phyloP scores from a whole-genome alignment of 2,329 filamentous ascomycete species.

The Botrytis byssoidea region DNA sequence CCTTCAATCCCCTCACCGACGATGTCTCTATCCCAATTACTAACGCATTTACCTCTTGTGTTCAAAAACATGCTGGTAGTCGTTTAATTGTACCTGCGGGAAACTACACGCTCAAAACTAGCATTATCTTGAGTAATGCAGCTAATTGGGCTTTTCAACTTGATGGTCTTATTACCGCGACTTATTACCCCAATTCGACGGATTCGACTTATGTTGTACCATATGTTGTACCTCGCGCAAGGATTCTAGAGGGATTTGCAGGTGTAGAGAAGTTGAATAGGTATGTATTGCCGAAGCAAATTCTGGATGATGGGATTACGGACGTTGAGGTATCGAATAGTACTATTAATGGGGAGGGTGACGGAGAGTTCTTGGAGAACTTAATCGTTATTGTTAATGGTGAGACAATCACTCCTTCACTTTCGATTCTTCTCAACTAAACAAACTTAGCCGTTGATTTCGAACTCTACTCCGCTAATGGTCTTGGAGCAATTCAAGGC shows the following conservation, averaged over 20 bases:
- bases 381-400: slow-evolving; percentile 52
- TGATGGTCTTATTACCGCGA: slow-evolving; percentile 53
- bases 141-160: slow-evolving; percentile 51
- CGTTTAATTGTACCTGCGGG: slow-evolving; percentile 30
- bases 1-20: slow-evolving; percentile 28
- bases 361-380: slow-evolving; percentile 38
- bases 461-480: slow-evolving; percentile 53
- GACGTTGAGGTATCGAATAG: slow-evolving; percentile 38
- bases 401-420: background rate
- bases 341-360: slow-evolving; percentile 26
- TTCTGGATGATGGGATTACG: slow-evolving; percentile 33
- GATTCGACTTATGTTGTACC: slow-evolving; percentile 6
- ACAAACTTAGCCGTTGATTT: slow-evolving; percentile 46
- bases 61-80: slow-evolving; percentile 25
- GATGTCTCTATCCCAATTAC: slow-evolving; percentile 38
- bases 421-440: slow-evolving; percentile 28
- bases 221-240: slow-evolving; percentile 9
- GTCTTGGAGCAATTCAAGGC: slow-evolving; percentile 52
- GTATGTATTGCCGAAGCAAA: background rate
- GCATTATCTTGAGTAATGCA: slow-evolving; percentile 49
- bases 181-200: slow-evolving; percentile 24
- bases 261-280: slow-evolving; percentile 38
- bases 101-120: slow-evolving; percentile 48
- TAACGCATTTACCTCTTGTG: slow-evolving; percentile 36
- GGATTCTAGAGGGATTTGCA: slow-evolving; percentile 35